These are phyloP conservation scores for Neofusicoccum cordaticola DNA, from an alignment of 2,329 filamentous ascomycete species.

Conservation along the genomic window DNA sequence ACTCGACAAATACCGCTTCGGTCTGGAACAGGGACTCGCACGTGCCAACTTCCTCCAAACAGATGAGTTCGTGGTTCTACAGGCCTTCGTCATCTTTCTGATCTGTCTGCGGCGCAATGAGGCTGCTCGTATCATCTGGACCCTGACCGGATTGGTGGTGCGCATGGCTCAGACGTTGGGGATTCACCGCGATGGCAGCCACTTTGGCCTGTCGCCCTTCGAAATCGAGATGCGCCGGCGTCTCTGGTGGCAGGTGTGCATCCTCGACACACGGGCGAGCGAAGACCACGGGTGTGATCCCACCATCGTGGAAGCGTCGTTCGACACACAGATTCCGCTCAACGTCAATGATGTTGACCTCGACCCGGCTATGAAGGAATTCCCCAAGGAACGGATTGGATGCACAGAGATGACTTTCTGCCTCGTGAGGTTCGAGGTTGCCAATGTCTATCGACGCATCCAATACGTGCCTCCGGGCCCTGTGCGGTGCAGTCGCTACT, in stretches of 20 bases:
- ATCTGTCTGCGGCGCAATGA: constrained; percentile 54
- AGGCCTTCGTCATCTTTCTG: constrained; percentile 62
- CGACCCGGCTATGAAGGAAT: constrained; percentile 46
- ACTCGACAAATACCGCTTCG: constrained; percentile 59
- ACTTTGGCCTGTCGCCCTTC: constrained; percentile 57
- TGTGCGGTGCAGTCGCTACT: constrained; percentile 41
- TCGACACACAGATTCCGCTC: constrained; percentile 59
- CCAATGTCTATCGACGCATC: constrained; percentile 46
- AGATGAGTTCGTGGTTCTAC: constrained; percentile 60
- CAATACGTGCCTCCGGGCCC: constrained; percentile 45
- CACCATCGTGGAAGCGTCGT: constrained; percentile 56
- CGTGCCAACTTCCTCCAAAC: constrained; percentile 62
- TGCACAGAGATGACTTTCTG: constrained; percentile 60
- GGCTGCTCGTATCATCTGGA: constrained; percentile 55
- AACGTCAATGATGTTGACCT: constrained; percentile 58
- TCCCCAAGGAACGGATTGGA: constrained; percentile 47
- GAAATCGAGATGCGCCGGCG: constrained; percentile 60
- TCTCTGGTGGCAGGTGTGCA: constrained; percentile 59
- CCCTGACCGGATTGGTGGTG: constrained; percentile 57
- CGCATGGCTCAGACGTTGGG: constrained; percentile 60
- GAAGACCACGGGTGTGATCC: constrained; percentile 64
- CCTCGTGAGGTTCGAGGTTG: constrained; percentile 53
- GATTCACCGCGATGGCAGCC: constrained; percentile 57
- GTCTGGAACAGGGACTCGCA: constrained; percentile 61
- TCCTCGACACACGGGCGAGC: constrained; percentile 59